Conservation (phyloP, 768 basidiomycete genomes). For the Trichaptum fuscoviolaceum region DNA sequence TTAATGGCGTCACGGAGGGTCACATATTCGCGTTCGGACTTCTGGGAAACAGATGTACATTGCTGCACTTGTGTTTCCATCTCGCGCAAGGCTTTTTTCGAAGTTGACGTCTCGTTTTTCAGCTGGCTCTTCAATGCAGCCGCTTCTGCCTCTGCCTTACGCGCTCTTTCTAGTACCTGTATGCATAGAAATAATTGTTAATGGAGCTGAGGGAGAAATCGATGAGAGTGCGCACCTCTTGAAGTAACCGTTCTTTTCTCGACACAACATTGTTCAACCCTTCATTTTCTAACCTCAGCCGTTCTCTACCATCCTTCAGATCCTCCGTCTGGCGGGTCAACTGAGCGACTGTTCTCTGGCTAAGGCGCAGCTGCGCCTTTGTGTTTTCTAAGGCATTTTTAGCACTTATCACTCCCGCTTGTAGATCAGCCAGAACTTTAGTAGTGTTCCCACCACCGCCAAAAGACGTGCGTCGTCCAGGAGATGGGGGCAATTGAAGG, state of each 20-base stretch:
- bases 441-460: slow-evolving; percentile 69
- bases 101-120: slow-evolving; percentile 63
- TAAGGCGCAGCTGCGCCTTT: slow-evolving; percentile 71
- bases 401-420: slow-evolving; percentile 75
- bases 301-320: slow-evolving; percentile 80
- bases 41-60: slow-evolving; percentile 71
- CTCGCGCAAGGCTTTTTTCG: slow-evolving; percentile 73
- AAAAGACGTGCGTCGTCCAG: slow-evolving; percentile 38
- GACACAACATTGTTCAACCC: slow-evolving; percentile 84
- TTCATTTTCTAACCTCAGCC: slow-evolving; percentile 80
- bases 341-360: slow-evolving; percentile 79
- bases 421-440: slow-evolving; percentile 83
- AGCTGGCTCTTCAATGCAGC: slow-evolving; percentile 61
- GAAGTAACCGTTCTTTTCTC: slow-evolving; percentile 79
- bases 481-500: slow-evolving; percentile 36
- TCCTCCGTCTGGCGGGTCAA: slow-evolving; percentile 84
- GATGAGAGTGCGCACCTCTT: slow-evolving; percentile 54
- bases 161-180: slow-evolving; percentile 76
- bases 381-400: slow-evolving; percentile 83
- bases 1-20: slow-evolving; percentile 74
- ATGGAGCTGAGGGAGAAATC: background rate
- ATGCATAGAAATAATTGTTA: slow-evolving; percentile 4
- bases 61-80: slow-evolving; percentile 74
- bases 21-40: slow-evolving; percentile 78
- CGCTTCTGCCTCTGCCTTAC: slow-evolving; percentile 80